A percentile compares a stretch with the other conserved stretches of the same genome.
These are phyloP conservation scores for Withania somnifera DNA, from an alignment of 305 asterid species.

Conservation along the genomic window DNA sequence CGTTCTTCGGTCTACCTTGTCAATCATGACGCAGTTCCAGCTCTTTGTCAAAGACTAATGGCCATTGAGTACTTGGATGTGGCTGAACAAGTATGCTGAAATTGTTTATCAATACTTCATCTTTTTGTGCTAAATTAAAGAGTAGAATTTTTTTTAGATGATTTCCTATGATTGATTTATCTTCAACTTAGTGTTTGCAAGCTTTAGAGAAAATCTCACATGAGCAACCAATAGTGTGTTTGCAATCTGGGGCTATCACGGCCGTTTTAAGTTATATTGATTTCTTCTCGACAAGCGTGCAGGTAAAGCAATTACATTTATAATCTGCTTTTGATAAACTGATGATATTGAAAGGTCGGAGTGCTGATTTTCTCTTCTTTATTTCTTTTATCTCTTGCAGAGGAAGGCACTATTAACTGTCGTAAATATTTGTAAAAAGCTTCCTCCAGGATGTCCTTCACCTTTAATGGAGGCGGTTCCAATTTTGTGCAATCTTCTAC, in stretches of 20 bases:
- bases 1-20: constrained; percentile 69
- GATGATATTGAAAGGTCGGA: constrained; percentile 10
- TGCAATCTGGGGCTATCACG: constrained; percentile 88
- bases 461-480: constrained; percentile 95
- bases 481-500: constrained; percentile 81
- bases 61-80: constrained; percentile 84
- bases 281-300: constrained; percentile 86
- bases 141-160: neutral
- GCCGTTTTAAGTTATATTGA: constrained; percentile 80
- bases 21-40: constrained; percentile 76
- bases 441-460: constrained; percentile 55
- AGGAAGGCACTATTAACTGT: constrained; percentile 91
- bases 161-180: neutral
- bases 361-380: constrained; percentile 5
- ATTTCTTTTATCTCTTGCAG: constrained; percentile 25
- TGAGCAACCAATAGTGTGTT: constrained; percentile 90
- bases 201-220: constrained; percentile 83
- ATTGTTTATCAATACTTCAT: neutral
- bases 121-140: neutral
- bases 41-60: constrained; percentile 69
- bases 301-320: constrained; percentile 36
- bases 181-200: constrained; percentile 66
- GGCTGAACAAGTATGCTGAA: constrained; percentile 82
- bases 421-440: constrained; percentile 76
- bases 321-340: neutral